A percentile compares a stretch with the other conserved stretches of the same genome.
Evolutionary conservation across 345 rosid genomes (phyloP).

Genomic region (Clausena lansium): DNA sequence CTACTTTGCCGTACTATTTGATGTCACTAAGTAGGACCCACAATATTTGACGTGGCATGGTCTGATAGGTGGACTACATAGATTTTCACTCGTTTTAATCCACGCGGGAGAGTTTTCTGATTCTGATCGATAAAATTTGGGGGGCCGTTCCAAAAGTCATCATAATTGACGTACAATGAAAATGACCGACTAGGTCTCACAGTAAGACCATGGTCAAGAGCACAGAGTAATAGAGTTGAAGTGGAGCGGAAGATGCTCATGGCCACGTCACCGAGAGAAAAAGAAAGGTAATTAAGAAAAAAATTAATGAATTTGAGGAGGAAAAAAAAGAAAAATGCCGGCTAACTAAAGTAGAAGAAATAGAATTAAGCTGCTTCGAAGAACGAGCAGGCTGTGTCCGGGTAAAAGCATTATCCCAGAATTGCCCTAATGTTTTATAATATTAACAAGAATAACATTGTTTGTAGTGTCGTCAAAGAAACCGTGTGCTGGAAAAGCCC

Average conservation of each 20-base stretch:
- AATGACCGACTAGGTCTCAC: background rate
- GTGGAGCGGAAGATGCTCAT: background rate
- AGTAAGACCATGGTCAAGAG: background rate
- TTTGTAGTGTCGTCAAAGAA: background rate
- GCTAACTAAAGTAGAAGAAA: background rate
- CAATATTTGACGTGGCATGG: background rate
- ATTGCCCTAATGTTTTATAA: background rate
- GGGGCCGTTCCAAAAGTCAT: too few relatives aligned
- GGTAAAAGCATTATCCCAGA: background rate
- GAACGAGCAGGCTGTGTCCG: background rate
- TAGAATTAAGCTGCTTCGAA: background rate
- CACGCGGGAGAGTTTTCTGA: background rate
- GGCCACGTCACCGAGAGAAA: background rate
- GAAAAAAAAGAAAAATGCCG: background rate
- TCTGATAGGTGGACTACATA: background rate
- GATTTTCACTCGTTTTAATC: background rate
- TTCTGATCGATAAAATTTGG: background rate
- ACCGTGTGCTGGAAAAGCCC: background rate
- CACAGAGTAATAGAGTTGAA: background rate
- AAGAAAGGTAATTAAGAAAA: background rate
- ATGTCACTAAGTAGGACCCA: background rate
- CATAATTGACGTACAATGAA: background rate
- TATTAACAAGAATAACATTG: slow-evolving; percentile 5
- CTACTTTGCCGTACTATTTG: background rate
- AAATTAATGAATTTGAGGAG: background rate